Percentiles rank a stretch among this genome's conserved stretches.
These are phyloP conservation scores for Colletotrichum magnum DNA, from an alignment of 2,329 filamentous ascomycete genomes.

Conservation along the genomic window DNA sequence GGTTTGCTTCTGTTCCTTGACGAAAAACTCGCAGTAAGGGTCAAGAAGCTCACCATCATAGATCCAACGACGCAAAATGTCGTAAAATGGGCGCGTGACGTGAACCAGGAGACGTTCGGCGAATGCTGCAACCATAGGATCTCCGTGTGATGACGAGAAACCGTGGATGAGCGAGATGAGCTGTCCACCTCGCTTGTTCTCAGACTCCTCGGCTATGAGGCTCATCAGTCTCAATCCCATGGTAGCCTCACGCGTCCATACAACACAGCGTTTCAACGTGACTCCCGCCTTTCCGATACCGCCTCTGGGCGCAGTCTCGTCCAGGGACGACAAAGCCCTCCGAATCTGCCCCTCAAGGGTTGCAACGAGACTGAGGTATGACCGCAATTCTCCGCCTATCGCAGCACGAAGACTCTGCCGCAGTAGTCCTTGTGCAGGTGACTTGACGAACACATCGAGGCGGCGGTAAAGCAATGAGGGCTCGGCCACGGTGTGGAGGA, in stretches of 20 bases:
- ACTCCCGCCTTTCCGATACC: constrained; percentile 89
- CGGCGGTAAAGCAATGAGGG: constrained; percentile 92
- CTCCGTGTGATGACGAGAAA: constrained; percentile 93
- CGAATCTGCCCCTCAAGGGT: constrained; percentile 94
- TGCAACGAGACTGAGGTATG: constrained; percentile 91
- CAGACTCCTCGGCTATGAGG: constrained; percentile 92
- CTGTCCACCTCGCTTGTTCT: constrained; percentile 86
- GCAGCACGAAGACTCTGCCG: constrained; percentile 93
- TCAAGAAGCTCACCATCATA: constrained; percentile 99
- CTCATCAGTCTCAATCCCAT: constrained; percentile 96
- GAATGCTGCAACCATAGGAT: constrained; percentile 93
- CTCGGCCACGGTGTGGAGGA: constrained; percentile 91
- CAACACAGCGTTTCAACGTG: constrained; percentile 93
- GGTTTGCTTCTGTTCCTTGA: constrained; percentile 81
- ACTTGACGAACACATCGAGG: constrained; percentile 85
- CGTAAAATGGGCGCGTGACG: constrained; percentile 95
- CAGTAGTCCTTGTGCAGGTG: constrained; percentile 85
- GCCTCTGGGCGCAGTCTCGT: constrained; percentile 75
- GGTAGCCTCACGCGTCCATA: constrained; percentile 97
- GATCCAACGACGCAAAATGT: constrained; percentile 96
- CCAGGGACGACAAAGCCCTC: constrained; percentile 81
- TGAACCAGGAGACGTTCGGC: constrained; percentile 89
- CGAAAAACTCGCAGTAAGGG: constrained; percentile 95
- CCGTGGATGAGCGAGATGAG: constrained; percentile 94
- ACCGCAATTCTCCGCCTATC: constrained; percentile 85